Evolutionary conservation across 495 filamentous ascomycete genomes (phyloP), one percentile per base, ranked within the genome.

Genomic region (Annulohypoxylon stygium): DNA sequence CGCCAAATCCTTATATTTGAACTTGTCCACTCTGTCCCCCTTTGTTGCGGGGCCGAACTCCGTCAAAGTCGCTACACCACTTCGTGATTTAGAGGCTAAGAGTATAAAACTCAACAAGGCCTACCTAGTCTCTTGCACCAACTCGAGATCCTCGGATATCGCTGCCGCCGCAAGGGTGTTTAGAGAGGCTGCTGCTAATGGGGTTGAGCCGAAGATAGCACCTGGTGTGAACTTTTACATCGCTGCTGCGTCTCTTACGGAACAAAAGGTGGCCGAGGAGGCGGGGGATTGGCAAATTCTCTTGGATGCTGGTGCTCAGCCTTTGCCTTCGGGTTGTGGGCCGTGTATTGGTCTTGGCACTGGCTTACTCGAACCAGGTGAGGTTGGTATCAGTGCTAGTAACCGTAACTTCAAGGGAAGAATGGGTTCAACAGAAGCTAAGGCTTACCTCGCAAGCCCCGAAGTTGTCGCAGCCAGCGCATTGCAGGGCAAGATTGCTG

Each of bases 61-160:
- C 0, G 94, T 97, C 74, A 98, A 98, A 81, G 80, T 94, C 7
- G 89, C 91, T 0, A 97, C 90, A 0, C 93, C 96, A 2, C 84
- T 97, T 0, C 78, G 82, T 14, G 89, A 96, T n/a, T 86, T 99
- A 4, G 90, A 91, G 71, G 71, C 85, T 0, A 81, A 92, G 76
- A 79, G 90, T 65, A 95, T 98, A 79, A 86, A 86, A 48, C 81
- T 98, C 39, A 82, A 98, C 83, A 93, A 92, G 76, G 94, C 93
- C 3, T 98, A 97, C 79, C 85, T 99, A 0, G 90, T 98, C 8
- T 95, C 91, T 1, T 98, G 95, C 83, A 98, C 95, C 20, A 99
- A 99, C 81, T 90, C 88, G 3, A 86, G 96, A 30, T 88, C 90
- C 10, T 95, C 93, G 0, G 95, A 98, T 79, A 86, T 97, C 26